Conservation (phyloP, 2,329 filamentous ascomycete species). For the Monosporascus sp. region DNA sequence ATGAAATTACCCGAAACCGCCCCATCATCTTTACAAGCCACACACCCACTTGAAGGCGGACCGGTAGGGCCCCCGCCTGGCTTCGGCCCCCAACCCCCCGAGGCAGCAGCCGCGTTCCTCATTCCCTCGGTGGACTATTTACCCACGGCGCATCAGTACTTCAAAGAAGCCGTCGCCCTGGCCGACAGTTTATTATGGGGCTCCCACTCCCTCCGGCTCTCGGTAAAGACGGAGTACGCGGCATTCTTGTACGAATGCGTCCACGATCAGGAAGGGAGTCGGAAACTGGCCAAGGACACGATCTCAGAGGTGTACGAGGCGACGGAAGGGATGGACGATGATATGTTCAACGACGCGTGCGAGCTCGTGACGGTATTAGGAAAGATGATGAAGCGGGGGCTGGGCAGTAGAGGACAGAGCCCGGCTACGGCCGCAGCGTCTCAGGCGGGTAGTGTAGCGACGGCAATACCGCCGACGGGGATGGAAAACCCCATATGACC, state of each 20-base stretch:
- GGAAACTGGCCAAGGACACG: conserved; percentile 71
- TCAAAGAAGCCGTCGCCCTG: conserved; percentile 68
- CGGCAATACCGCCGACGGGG: conserved; percentile 14
- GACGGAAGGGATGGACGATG: conserved; percentile 87
- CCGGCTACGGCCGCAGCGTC: conserved; percentile 12
- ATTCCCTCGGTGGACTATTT: conserved; percentile 76
- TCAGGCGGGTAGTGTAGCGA: conserved; percentile 11
- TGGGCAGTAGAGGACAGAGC: conserved; percentile 26
- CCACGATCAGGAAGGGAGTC: conserved; percentile 71
- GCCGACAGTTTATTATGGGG: conserved; percentile 75
- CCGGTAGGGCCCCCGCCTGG: conserved; percentile 53
- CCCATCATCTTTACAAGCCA: conserved; percentile 40
- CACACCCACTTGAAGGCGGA: conserved; percentile 49
- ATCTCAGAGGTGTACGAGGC: conserved; percentile 90
- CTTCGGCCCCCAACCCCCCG: conserved; percentile 35
- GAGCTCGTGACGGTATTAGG: conserved; percentile 81
- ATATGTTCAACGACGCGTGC: conserved; percentile 89
- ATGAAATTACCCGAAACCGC: conserved; percentile 38
- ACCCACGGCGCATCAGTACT: conserved; percentile 73
- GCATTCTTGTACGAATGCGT: conserved; percentile 92
- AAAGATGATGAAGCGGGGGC: conserved; percentile 78
- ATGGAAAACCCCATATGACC: conserved; percentile 18
- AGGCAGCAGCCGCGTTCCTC: conserved; percentile 64
- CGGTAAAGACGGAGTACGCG: conserved; percentile 85
- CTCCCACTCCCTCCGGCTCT: conserved; percentile 82